A percentile compares a stretch with the other conserved stretches of the same genome.
These are phyloP conservation scores for Ophiostoma tasmaniense DNA, from an alignment of 2,329 filamentous ascomycete genomes.

Conservation along the genomic window DNA sequence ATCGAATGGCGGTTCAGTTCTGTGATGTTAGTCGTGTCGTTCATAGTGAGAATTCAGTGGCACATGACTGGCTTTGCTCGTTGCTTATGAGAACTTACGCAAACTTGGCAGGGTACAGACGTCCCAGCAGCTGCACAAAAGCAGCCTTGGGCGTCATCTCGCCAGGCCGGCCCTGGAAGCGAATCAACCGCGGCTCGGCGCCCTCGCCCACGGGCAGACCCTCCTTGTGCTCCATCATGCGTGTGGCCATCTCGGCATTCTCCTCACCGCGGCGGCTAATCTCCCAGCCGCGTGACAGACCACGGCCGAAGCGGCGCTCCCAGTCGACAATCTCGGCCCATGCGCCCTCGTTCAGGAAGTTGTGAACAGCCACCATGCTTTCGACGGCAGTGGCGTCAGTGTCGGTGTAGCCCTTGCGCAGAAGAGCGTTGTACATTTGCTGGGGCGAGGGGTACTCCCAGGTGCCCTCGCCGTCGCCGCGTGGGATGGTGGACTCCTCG, in stretches of 20 bases:
- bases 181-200: slow-evolving; percentile 57
- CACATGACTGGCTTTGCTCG: neutral
- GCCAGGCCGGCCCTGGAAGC: slow-evolving; percentile 82
- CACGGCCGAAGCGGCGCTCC: slow-evolving; percentile 77
- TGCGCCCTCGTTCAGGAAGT: slow-evolving; percentile 94
- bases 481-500: slow-evolving; percentile 85
- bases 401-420: slow-evolving; percentile 92
- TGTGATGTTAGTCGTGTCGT: slow-evolving; percentile 26
- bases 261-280: slow-evolving; percentile 67
- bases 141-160: slow-evolving; percentile 88
- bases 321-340: slow-evolving; percentile 93
- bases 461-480: slow-evolving; percentile 64
- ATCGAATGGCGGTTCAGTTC: slow-evolving; percentile 82
- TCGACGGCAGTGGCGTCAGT: slow-evolving; percentile 90
- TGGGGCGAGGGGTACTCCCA: slow-evolving; percentile 99
- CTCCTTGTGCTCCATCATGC: slow-evolving; percentile 34
- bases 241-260: slow-evolving; percentile 34
- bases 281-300: slow-evolving; percentile 63
- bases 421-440: slow-evolving; percentile 98
- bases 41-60: neutral
- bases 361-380: slow-evolving; percentile 95
- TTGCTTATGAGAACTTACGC: slow-evolving; percentile 44
- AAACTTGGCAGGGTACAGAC: slow-evolving; percentile 71
- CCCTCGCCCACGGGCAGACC: slow-evolving; percentile 18
- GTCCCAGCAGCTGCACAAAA: slow-evolving; percentile 71